These are phyloP conservation scores for Nicotiana undulata DNA, from an alignment of 257 asterid species.

Conservation along the genomic window DNA sequence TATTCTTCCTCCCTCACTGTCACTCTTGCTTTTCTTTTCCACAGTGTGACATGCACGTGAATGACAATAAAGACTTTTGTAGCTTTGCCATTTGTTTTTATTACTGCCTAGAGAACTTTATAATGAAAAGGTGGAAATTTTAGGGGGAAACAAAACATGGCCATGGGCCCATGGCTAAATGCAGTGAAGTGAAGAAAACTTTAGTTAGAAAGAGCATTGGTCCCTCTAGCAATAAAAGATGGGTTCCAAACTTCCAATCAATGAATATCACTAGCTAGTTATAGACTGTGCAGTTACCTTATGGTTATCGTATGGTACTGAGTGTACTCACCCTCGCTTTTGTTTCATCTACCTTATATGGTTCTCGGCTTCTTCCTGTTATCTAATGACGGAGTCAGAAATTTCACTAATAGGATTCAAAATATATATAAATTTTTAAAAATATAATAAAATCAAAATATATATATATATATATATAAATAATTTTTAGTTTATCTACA, in stretches of 20 bases:
- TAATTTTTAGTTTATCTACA: too few species aligned
- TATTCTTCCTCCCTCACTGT: neutral
- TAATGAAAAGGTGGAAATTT: conserved; percentile 8
- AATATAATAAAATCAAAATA: too few species aligned
- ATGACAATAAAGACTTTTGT: conserved; percentile 61
- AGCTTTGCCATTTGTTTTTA: conserved; percentile 69
- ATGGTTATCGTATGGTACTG: neutral
- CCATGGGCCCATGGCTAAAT: conserved; percentile 2
- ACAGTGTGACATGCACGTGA: conserved; percentile 68
- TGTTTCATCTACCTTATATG: conserved; percentile 19
- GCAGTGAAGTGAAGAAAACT: conserved; percentile 40
- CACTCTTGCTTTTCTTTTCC: neutral
- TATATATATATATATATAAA: too few species aligned
- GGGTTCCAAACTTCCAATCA: conserved; percentile 16
- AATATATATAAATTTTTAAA: too few species aligned
- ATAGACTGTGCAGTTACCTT: conserved; percentile 21
- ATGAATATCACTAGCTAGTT: conserved; percentile 42
- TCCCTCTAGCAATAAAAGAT: conserved; percentile 45
- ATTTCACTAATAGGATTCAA: too few species aligned
- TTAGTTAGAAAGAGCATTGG: conserved; percentile 16
- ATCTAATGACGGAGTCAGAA: too few species aligned
- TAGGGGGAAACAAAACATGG: conserved; percentile 11
- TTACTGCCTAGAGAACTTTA: conserved; percentile 15
- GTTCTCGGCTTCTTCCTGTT: too few species aligned
- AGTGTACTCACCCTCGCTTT: conserved; percentile 26